Evolutionary conservation across 1,139 yeast genomes (phyloP), one percentile per base, ranked within the genome.

Genomic region (Geotrichum candidum): DNA sequence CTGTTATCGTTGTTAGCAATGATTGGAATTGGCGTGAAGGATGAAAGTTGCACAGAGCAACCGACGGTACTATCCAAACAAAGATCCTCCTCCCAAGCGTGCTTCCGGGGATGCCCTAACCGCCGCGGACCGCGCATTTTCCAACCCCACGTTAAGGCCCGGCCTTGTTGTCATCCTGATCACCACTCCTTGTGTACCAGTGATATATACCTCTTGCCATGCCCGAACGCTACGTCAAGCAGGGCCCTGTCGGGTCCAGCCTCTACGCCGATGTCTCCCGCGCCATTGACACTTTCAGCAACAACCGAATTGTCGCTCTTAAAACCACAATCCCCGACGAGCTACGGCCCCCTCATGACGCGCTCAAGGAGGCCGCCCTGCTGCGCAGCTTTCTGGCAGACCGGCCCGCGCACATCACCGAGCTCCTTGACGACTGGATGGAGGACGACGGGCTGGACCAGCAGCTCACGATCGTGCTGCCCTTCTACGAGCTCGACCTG

Each of bases 261-360:
- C 58, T 68, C 29, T 68, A 72, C 72, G 76, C 75, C 65, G 75
- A 72, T 57, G 80, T 80, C 7, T 76, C 71, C 62, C 65, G 64
- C 23, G 74, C 73, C 1, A 57, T 29, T 1, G 68, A 63, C 7
- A 46, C 41, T 53, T 13, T 53, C 31, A 53, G 29, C 27, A 55
- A 62, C 4, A 65, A 64, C n/a, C 31, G 45, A n/a, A 62, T 63
- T 2, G 73, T 74, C 4, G 85, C 83, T 0, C 64, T 82, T 56
- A 83, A 83, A 67, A 69, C 78, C 25, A 76, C 80, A 0, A 77
- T 77, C 23, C 80, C 80, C 1, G 82, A 79, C 55, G 82, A 78
- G 52, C 82, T 81, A 58, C 69, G 72, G 25, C 79, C 84, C 1
- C 86, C 86, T 0, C 86, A 83, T 65, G 74, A 74, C 62, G 75